These are phyloP conservation scores for Yarrowia divulgata DNA, from an alignment of 805 yeast genomes.

Conservation along the genomic window DNA sequence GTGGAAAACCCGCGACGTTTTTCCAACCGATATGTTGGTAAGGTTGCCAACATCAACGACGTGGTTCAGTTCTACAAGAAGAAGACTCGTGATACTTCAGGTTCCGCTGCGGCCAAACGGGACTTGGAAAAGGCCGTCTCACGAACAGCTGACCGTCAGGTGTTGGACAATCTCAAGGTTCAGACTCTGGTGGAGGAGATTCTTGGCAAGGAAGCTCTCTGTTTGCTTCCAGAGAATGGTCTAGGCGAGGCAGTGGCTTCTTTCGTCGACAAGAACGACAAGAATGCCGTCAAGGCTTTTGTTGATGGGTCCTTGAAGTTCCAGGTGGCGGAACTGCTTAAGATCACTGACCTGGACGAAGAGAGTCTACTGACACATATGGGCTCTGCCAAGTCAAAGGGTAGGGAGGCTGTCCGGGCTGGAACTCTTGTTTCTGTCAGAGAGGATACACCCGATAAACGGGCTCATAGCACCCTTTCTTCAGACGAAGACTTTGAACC, in stretches of 20 bases:
- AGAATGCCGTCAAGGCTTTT: slow-evolving; percentile 62
- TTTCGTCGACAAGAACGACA: slow-evolving; percentile 85
- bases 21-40: slow-evolving; percentile 87
- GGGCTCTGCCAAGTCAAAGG: slow-evolving; percentile 9
- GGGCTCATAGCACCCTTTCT: background rate
- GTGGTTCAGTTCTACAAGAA: slow-evolving; percentile 74
- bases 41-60: slow-evolving; percentile 89
- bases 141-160: slow-evolving; percentile 44
- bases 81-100: slow-evolving; percentile 47
- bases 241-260: slow-evolving; percentile 73
- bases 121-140: background rate
- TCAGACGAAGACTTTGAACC: slow-evolving; percentile 8
- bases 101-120: background rate
- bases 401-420: slow-evolving; percentile 21
- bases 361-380: slow-evolving; percentile 13
- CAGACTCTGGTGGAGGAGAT: slow-evolving; percentile 69
- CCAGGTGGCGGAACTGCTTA: slow-evolving; percentile 45
- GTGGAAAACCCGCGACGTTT: slow-evolving; percentile 90
- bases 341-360: slow-evolving; percentile 34
- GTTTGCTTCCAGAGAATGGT: slow-evolving; percentile 76
- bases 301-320: slow-evolving; percentile 49
- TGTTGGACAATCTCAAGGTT: slow-evolving; percentile 58
- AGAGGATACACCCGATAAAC: slow-evolving; percentile 6
- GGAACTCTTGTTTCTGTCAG: slow-evolving; percentile 9
- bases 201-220: slow-evolving; percentile 66